Evolutionary conservation across 768 basidiomycete species (phyloP).

Genomic region (Termitomyces sp.): DNA sequence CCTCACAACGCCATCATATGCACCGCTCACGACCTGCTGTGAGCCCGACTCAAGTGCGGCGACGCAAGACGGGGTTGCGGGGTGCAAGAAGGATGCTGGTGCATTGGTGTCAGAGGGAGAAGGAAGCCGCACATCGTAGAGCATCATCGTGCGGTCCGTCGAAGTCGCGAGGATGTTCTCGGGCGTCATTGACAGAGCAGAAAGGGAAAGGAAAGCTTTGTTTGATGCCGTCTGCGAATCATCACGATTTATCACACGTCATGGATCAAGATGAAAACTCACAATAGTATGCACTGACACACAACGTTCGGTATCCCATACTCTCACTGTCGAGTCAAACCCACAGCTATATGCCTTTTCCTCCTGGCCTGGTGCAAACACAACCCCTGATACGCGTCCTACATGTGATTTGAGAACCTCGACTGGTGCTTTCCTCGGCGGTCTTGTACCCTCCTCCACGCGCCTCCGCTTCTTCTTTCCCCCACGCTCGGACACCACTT

Average conservation of each 20-base stretch:
- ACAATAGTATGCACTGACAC: constrained; percentile 71
- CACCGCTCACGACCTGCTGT: constrained; percentile 65
- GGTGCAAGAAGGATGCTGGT: constrained; percentile 47
- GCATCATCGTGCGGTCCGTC: constrained; percentile 68
- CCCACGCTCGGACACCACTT: constrained; percentile 28
- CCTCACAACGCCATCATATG: constrained; percentile 74
- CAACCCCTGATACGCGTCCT: constrained; percentile 70
- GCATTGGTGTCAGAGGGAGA: constrained; percentile 20
- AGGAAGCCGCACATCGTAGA: constrained; percentile 63
- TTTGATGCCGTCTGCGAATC: constrained; percentile 55
- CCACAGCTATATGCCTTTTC: constrained; percentile 68
- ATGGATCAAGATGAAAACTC: constrained; percentile 21
- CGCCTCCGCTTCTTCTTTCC: constrained; percentile 65
- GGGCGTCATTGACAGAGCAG: constrained; percentile 20
- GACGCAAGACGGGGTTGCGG: constrained; percentile 68
- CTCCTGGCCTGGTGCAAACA: constrained; percentile 41
- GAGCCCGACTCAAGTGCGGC: constrained; percentile 16
- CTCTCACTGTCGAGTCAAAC: constrained; percentile 85
- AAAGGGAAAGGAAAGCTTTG: constrained; percentile 71
- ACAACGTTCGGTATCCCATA: constrained; percentile 83
- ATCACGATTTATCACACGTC: not conserved
- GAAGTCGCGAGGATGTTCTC: constrained; percentile 56
- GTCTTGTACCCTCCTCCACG: constrained; percentile 42
- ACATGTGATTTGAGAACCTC: constrained; percentile 81
- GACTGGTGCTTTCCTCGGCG: constrained; percentile 59